Evolutionary conservation across 495 filamentous ascomycete genomes (phyloP).

Genomic region (Aspergillus baeticus): DNA sequence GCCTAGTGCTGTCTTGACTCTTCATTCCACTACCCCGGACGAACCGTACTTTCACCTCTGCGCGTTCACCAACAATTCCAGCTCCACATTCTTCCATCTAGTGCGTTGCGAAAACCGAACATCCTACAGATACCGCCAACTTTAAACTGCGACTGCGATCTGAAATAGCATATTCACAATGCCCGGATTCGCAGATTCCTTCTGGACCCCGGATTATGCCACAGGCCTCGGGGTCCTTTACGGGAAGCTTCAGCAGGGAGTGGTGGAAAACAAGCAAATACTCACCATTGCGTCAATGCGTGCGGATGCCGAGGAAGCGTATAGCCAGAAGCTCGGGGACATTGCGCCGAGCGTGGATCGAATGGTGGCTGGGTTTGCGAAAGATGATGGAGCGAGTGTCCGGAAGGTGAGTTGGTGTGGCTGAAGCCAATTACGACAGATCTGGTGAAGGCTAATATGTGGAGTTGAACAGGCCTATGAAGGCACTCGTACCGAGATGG

Average conservation of each 20-base stretch:
- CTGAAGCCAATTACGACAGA: neutral
- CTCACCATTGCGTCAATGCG: constrained; percentile 88
- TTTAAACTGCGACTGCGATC: neutral
- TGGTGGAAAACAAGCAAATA: constrained; percentile 92
- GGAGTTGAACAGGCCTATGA: constrained; percentile 74
- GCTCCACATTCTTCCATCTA: neutral
- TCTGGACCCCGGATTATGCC: constrained; percentile 94
- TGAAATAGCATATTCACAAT: constrained; percentile 41
- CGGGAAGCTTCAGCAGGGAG: constrained; percentile 93
- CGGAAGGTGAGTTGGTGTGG: constrained; percentile 71
- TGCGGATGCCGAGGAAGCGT: constrained; percentile 91
- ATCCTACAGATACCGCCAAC: neutral
- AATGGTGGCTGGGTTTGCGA: constrained; percentile 73
- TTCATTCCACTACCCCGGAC: constrained; percentile 2
- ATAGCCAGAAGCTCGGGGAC: constrained; percentile 75
- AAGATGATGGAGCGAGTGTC: constrained; percentile 95
- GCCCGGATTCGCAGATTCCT: constrained; percentile 89
- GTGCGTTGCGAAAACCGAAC: neutral
- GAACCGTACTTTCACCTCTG: neutral
- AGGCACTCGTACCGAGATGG: constrained; percentile 91
- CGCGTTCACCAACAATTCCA: neutral
- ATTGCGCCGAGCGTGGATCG: constrained; percentile 83
- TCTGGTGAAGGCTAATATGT: neutral
- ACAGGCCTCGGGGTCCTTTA: constrained; percentile 94
- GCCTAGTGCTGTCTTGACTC: neutral